Conservation (phyloP, 176 grass and related monocot species). For the Melocanna baccifera region DNA sequence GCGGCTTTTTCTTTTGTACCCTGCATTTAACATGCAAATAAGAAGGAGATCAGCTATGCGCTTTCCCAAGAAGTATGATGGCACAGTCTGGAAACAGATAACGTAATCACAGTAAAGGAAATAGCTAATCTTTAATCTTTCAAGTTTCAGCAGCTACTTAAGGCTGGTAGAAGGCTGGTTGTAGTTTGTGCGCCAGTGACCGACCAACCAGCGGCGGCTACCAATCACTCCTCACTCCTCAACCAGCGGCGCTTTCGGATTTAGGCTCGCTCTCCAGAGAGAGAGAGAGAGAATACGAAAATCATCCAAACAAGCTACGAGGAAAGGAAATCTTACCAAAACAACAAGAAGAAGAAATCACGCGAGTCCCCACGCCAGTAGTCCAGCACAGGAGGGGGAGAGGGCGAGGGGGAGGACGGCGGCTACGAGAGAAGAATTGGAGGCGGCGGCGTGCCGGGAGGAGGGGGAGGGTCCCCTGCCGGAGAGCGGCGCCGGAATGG, state of each 20-base stretch:
- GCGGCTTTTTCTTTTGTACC: constrained; percentile 37
- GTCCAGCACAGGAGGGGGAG: not conserved
- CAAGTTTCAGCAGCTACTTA: not conserved
- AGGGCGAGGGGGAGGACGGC: not conserved
- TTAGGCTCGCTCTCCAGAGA: not conserved
- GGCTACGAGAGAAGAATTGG: not conserved
- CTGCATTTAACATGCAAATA: constrained; percentile 35
- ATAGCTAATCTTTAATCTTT: not conserved
- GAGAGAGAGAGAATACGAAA: not conserved
- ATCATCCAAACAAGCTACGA: not conserved
- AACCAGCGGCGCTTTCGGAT: not conserved
- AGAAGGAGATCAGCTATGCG: not conserved
- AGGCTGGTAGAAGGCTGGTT: not conserved
- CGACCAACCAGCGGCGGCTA: not conserved
- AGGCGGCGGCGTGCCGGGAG: not conserved
- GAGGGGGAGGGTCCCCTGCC: not conserved
- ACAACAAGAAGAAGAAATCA: constrained; percentile 7
- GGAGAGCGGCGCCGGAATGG: not conserved
- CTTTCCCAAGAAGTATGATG: not conserved
- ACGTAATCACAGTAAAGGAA: not conserved
- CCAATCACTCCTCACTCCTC: not conserved
- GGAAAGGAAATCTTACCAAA: not conserved
- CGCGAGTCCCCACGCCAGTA: not conserved
- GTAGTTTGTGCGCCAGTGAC: not conserved
- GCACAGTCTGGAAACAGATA: not conserved